Percentiles rank a stretch among this genome's conserved stretches.
Conservation (phyloP, 1,284 basidiomycete species). For the Psilocybe mexicana region DNA sequence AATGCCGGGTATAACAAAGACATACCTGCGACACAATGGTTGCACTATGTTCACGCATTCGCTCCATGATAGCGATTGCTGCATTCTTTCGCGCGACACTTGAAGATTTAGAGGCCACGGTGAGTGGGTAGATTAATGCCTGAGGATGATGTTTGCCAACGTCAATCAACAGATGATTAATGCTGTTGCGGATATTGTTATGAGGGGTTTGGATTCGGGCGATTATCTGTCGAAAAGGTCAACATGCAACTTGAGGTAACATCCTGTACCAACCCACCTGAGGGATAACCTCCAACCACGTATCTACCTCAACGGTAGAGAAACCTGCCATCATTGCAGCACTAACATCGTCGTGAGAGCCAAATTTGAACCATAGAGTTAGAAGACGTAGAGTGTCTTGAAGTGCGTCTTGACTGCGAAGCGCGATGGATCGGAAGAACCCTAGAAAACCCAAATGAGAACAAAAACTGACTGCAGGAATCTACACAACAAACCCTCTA, state of each 20-base stretch:
- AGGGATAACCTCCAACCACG: conserved; percentile 98
- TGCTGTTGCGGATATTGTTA: conserved; percentile 84
- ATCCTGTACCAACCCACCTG: conserved; percentile 55
- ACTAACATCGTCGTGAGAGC: conserved; percentile 88
- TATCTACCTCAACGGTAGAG: conserved; percentile 90
- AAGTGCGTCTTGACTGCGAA: conserved; percentile 88
- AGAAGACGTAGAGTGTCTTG: conserved; percentile 95
- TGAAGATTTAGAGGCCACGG: conserved; percentile 96
- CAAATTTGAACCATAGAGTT: conserved; percentile 99
- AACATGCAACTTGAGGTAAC: not conserved
- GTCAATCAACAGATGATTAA: conserved; percentile 88
- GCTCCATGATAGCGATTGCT: conserved; percentile 88
- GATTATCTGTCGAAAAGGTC: conserved; percentile 73
- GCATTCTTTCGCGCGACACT: conserved; percentile 83
- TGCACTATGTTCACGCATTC: conserved; percentile 92
- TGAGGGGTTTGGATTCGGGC: conserved; percentile 97
- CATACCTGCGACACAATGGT: conserved; percentile 83
- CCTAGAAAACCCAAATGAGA: conserved; percentile 44
- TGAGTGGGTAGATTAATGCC: conserved; percentile 96
- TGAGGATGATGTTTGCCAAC: conserved; percentile 98
- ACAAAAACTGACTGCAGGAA: not conserved
- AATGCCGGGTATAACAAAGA: not conserved
- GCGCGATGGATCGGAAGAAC: conserved; percentile 94
- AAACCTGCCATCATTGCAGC: conserved; percentile 91
- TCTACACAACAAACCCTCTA: conserved; percentile 65